A percentile compares a stretch with the other conserved stretches of the same genome.
phyloP scores from a whole-genome alignment of 306 rosid species.

The Malus domestica region DNA sequence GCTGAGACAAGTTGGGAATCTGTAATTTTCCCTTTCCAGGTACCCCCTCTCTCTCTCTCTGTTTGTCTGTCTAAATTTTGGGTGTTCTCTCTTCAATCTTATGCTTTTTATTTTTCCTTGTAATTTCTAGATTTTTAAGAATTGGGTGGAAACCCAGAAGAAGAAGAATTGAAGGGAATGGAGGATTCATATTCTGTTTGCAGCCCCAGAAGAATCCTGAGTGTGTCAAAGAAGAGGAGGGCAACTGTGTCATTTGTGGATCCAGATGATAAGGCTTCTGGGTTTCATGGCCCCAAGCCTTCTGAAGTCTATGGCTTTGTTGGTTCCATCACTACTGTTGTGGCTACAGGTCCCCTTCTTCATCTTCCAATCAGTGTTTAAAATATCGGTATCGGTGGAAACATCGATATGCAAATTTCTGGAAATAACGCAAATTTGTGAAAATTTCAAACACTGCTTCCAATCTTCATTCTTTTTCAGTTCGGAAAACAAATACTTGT shows the following conservation, averaged over 20 bases:
- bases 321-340: constrained; percentile 75
- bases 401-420: too few species aligned
- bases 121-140: not conserved
- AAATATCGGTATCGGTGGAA: too few species aligned
- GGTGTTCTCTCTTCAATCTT: too few species aligned
- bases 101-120: too few species aligned
- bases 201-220: constrained; percentile 77
- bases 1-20: too few species aligned
- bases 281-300: constrained; percentile 78
- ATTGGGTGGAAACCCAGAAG: not conserved
- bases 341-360: constrained; percentile 53
- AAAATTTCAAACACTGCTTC: too few species aligned
- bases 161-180: constrained; percentile 25
- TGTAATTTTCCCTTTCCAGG: too few species aligned
- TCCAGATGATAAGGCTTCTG: constrained; percentile 41
- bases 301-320: constrained; percentile 91
- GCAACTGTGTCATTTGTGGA: constrained; percentile 41
- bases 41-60: too few species aligned
- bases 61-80: too few species aligned
- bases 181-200: constrained; percentile 67
- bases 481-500: not conserved
- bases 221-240: constrained; percentile 52
- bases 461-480: too few species aligned
- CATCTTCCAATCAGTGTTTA: not conserved
- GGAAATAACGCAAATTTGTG: too few species aligned